These are phyloP conservation scores for Colletotrichum horii DNA, from an alignment of 2,329 filamentous ascomycete species.

Conservation along the genomic window DNA sequence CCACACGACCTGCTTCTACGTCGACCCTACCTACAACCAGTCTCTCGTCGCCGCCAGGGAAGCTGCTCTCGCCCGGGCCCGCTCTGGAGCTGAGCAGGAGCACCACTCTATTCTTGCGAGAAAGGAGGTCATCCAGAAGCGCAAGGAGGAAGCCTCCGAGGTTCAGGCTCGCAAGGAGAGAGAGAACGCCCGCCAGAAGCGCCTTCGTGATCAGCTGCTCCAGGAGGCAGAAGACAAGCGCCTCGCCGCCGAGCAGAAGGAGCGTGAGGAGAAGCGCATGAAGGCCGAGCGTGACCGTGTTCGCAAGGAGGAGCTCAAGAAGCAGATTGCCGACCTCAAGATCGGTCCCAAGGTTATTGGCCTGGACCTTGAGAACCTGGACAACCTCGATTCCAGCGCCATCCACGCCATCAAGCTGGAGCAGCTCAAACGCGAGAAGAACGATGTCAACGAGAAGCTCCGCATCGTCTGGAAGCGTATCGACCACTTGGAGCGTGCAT, in stretches of 20 bases:
- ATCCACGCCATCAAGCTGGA: conserved; percentile 94
- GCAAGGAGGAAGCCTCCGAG: conserved; percentile 94
- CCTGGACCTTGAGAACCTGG: conserved; percentile 81
- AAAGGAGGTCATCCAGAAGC: conserved; percentile 92
- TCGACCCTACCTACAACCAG: conserved; percentile 88
- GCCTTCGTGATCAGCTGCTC: conserved; percentile 83
- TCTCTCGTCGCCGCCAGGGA: conserved; percentile 79
- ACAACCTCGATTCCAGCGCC: conserved; percentile 85
- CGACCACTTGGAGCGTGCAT: conserved; percentile 95
- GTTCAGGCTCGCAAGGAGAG: conserved; percentile 87
- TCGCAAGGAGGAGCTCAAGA: conserved; percentile 91
- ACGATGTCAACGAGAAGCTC: conserved; percentile 88
- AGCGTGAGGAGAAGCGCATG: conserved; percentile 85
- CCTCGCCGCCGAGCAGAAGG: conserved; percentile 88
- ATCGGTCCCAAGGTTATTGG: conserved; percentile 77
- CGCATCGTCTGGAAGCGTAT: conserved; percentile 93
- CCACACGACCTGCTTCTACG: conserved; percentile 93
- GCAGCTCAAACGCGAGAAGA: conserved; percentile 97
- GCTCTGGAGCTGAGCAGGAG: conserved; percentile 90
- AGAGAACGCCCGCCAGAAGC: conserved; percentile 89
- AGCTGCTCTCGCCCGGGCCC: conserved; percentile 79
- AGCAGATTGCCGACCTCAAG: conserved; percentile 90
- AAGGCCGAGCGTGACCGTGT: conserved; percentile 89
- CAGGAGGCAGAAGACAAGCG: conserved; percentile 90
- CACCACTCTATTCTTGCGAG: conserved; percentile 84